Evolutionary conservation across 345 rosid genomes (phyloP).

Genomic region (Xanthoceras sorbifolium): DNA sequence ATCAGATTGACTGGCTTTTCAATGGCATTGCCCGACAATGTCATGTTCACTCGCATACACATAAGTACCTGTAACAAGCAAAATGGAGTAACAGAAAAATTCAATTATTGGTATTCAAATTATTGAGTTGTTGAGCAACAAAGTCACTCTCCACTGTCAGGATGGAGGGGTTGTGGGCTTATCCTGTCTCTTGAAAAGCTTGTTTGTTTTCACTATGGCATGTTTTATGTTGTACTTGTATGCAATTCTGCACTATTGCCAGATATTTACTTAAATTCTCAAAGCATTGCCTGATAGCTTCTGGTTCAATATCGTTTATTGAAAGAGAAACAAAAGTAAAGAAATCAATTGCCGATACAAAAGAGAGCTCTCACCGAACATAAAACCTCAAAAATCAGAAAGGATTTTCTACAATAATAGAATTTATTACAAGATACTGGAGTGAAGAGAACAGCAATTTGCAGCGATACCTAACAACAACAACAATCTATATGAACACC

Average conservation of each 20-base stretch:
- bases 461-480: not conserved
- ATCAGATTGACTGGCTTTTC: not conserved
- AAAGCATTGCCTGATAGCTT: not conserved
- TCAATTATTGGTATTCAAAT: slow-evolving; percentile 10
- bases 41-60: slow-evolving; percentile 10
- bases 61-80: not conserved
- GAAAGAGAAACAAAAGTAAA: not conserved
- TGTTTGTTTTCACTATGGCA: slow-evolving; percentile 13
- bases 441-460: slow-evolving; percentile 9
- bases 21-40: slow-evolving; percentile 18
- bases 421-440: slow-evolving; percentile 15
- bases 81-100: not conserved
- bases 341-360: not conserved
- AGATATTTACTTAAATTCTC: not conserved
- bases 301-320: not conserved
- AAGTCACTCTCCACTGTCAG: not conserved
- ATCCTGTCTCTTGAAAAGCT: slow-evolving; percentile 15
- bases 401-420: not conserved
- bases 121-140: not conserved
- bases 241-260: not conserved
- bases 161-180: not conserved
- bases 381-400: not conserved
- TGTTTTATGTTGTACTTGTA: not conserved
- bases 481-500: slow-evolving; percentile 10
- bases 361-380: not conserved